A percentile compares a stretch with the other conserved stretches of the same genome.
These are phyloP conservation scores for Neurospora hispaniola DNA, from an alignment of 495 filamentous ascomycete genomes.

Conservation along the genomic window DNA sequence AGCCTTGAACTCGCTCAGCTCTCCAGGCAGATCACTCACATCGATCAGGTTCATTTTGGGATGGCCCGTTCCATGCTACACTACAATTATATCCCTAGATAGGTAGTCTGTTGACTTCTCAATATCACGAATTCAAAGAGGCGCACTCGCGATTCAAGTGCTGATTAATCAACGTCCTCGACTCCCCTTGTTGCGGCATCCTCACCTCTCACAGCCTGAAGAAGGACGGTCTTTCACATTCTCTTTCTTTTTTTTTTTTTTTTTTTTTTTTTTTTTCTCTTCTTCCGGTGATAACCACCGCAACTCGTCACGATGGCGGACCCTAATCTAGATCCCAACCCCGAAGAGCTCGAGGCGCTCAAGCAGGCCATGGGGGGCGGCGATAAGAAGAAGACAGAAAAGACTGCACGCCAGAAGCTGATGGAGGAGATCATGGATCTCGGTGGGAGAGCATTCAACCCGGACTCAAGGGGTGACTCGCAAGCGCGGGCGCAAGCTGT, in stretches of 20 bases:
- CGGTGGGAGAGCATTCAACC: conserved; percentile 31
- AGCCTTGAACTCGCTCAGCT: neutral
- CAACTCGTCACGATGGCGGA: neutral
- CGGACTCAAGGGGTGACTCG: conserved; percentile 17
- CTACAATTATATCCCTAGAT: neutral
- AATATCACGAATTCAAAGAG: neutral
- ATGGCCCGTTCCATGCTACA: neutral
- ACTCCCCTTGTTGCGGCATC: neutral
- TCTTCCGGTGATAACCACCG: neutral
- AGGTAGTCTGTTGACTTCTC: neutral
- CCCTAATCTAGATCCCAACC: neutral
- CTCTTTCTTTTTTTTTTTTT: too few relatives aligned
- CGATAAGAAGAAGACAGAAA: conserved; percentile 2
- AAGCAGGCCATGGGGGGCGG: neutral
- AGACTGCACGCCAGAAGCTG: conserved; percentile 17
- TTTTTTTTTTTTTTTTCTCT: too few relatives aligned
- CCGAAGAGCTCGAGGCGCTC: neutral
- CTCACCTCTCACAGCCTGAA: neutral
- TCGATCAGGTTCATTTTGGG: neutral
- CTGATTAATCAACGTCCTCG: neutral
- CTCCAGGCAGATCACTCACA: neutral
- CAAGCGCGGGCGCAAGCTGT: conserved; percentile 17
- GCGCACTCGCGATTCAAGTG: neutral
- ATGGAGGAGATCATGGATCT: conserved; percentile 25
- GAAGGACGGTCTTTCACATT: neutral